phyloP scores from a whole-genome alignment of 2,329 filamentous ascomycete species.

The Cadophora sp. region DNA sequence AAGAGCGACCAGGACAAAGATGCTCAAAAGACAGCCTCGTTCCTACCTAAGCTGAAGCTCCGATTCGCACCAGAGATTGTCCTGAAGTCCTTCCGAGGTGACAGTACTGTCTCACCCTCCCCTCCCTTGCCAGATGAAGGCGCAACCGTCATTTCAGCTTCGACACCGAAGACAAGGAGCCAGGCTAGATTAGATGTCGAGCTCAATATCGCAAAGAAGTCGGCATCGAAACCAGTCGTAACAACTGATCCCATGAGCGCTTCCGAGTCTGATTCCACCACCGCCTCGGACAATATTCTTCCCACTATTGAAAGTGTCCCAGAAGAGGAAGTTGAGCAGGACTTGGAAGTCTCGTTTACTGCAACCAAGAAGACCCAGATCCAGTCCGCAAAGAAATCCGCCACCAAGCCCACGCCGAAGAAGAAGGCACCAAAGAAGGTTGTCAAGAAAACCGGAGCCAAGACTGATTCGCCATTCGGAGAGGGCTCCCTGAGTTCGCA shows the following conservation, averaged over 20 bases:
- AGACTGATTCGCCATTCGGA: neutral
- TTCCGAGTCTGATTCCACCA: neutral
- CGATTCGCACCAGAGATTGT: neutral
- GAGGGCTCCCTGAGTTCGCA: neutral
- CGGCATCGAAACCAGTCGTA: neutral
- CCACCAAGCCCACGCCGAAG: neutral
- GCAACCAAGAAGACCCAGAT: neutral
- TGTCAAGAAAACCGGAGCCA: neutral
- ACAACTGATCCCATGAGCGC: neutral
- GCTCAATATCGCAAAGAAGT: neutral
- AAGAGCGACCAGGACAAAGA: conserved; percentile 10
- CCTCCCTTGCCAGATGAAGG: neutral
- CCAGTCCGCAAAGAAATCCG: neutral
- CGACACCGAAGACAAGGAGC: neutral
- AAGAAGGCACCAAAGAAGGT: neutral
- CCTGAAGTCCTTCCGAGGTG: neutral
- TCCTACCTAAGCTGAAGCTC: neutral
- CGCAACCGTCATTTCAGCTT: neutral
- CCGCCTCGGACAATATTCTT: neutral
- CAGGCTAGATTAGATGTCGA: neutral
- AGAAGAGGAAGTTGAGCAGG: neutral
- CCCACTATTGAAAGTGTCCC: neutral
- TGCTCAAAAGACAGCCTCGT: too few relatives aligned
- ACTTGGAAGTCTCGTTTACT: neutral
- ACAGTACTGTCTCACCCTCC: neutral